phyloP scores from a whole-genome alignment of 495 filamentous ascomycete genomes.

The Neurospora hispaniola region DNA sequence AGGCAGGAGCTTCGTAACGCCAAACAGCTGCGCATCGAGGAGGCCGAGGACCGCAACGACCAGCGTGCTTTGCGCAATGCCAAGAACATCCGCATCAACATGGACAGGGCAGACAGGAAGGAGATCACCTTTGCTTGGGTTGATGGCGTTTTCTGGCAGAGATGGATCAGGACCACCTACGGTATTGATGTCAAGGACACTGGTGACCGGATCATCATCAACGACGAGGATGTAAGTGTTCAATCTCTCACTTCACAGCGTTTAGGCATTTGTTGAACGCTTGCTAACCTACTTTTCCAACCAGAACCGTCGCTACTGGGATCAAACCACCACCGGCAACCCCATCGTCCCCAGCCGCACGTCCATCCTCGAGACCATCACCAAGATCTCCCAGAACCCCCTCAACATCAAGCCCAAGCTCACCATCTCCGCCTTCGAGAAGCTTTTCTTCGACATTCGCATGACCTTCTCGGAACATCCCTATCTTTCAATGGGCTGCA shows the following conservation, averaged over 20 bases:
- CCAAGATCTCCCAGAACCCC: conserved; percentile 58
- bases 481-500: conserved; percentile 52
- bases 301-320: conserved; percentile 91
- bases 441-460: conserved; percentile 66
- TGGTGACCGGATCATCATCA: conserved; percentile 89
- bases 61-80: conserved; percentile 77
- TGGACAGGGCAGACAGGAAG: conserved; percentile 76
- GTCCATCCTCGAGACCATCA: conserved; percentile 88
- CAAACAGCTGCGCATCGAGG: conserved; percentile 91
- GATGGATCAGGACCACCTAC: conserved; percentile 90
- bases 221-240: conserved; percentile 84
- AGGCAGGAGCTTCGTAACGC: conserved; percentile 83
- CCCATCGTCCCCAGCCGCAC: conserved; percentile 82
- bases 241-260: neutral
- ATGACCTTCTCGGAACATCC: conserved; percentile 60
- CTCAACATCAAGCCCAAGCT: conserved; percentile 82
- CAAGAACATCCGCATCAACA: conserved; percentile 83
- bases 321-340: conserved; percentile 77
- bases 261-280: neutral
- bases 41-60: conserved; percentile 89
- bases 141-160: conserved; percentile 93
- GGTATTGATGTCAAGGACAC: conserved; percentile 67
- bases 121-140: conserved; percentile 97
- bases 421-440: conserved; percentile 64
- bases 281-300: neutral